phyloP scores from a whole-genome alignment of 1,284 basidiomycete species.

The Moniliella sp. region DNA sequence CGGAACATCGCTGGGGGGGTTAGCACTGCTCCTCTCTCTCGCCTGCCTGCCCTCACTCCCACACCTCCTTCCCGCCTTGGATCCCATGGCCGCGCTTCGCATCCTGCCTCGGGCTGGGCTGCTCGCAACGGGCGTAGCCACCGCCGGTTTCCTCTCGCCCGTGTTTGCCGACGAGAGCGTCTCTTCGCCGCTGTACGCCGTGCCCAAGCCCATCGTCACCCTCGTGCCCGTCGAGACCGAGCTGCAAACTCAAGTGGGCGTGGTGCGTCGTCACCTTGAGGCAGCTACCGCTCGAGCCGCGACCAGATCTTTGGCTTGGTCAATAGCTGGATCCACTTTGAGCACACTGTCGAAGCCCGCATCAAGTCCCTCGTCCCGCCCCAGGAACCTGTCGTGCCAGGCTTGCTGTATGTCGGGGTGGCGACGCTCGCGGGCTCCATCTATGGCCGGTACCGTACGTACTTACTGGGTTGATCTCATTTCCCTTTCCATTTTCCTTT shows the following conservation, averaged over 20 bases:
- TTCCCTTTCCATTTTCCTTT: background rate
- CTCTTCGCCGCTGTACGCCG: slow-evolving; percentile 19
- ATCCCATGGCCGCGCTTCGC: too few species aligned
- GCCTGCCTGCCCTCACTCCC: too few species aligned
- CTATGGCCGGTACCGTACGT: slow-evolving; percentile 51
- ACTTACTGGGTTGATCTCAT: background rate
- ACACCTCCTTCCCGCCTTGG: too few species aligned
- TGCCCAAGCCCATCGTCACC: slow-evolving; percentile 8
- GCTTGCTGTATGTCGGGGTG: slow-evolving; percentile 47
- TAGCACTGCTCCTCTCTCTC: too few species aligned
- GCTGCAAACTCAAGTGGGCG: slow-evolving; percentile 18
- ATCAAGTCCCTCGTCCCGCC: slow-evolving; percentile 43
- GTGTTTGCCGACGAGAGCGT: too few species aligned
- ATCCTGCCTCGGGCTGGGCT: too few species aligned
- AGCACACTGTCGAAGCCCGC: slow-evolving; percentile 19
- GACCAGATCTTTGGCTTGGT: slow-evolving; percentile 7
- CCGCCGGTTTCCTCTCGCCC: too few species aligned
- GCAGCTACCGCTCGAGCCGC: slow-evolving; percentile 7
- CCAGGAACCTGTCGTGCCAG: slow-evolving; percentile 62
- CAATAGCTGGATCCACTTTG: slow-evolving; percentile 18
- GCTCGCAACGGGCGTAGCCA: too few species aligned
- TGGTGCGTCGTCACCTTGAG: slow-evolving; percentile 10
- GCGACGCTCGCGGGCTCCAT: slow-evolving; percentile 67
- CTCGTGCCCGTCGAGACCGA: slow-evolving; percentile 16
- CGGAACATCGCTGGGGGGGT: too few species aligned